Conservation (phyloP, 345 rosid genomes). For the Eucalyptus cladocalyx region DNA sequence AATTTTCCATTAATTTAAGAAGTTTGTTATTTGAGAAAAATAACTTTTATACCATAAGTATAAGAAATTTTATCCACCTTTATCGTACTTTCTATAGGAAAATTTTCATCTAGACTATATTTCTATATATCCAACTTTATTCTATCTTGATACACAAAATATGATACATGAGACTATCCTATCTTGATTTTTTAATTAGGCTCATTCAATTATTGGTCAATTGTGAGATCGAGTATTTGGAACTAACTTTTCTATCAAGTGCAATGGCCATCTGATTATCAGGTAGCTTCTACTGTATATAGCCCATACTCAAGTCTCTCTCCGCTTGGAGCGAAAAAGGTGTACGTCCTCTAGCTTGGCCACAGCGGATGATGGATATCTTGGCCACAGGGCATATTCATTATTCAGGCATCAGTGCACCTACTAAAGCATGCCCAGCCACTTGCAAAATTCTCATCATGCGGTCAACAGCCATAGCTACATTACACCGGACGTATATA, state of each 20-base stretch:
- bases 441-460: slow-evolving; percentile 21
- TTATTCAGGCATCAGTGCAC: slow-evolving; percentile 87
- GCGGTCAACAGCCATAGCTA: background rate
- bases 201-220: background rate
- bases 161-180: no score
- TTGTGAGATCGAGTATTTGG: background rate
- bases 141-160: background rate
- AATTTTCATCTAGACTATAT: background rate
- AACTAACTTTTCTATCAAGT: slow-evolving; percentile 78
- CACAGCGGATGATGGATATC: slow-evolving; percentile 85
- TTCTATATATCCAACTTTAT: no score
- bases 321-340: slow-evolving; percentile 88
- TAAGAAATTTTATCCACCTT: no score
- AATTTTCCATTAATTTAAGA: background rate
- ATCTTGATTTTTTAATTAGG: background rate
- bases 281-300: slow-evolving; percentile 86
- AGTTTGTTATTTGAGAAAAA: background rate
- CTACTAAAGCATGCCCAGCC: slow-evolving; percentile 90
- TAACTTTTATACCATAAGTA: background rate
- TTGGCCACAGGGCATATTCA: slow-evolving; percentile 87
- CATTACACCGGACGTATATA: no score
- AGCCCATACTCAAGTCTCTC: slow-evolving; percentile 86
- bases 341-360: slow-evolving; percentile 79
- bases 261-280: slow-evolving; percentile 97
- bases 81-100: rapidly evolving